Evolutionary conservation across 306 rosid genomes (phyloP).

Genomic region (Acmispon strigosus): DNA sequence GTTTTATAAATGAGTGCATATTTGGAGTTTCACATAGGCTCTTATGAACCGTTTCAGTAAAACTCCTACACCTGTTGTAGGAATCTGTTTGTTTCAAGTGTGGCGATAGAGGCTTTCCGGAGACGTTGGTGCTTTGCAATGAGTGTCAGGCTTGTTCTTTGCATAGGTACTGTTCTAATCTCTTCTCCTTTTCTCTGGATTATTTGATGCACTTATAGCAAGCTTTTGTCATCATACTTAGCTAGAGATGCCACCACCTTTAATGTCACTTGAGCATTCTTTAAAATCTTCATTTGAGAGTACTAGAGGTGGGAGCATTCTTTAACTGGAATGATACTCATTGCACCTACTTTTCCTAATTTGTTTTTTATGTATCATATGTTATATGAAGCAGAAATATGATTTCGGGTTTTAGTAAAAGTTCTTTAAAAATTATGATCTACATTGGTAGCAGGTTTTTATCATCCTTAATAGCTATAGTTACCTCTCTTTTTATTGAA

Average conservation of each 20-base stretch:
- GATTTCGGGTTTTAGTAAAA: background rate
- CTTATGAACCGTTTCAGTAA: background rate
- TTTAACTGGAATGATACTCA: background rate
- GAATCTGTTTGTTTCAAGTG: conserved; percentile 35
- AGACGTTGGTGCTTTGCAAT: conserved; percentile 25
- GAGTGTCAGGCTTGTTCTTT: conserved; percentile 20
- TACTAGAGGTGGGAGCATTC: background rate
- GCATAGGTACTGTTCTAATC: conserved; percentile 38
- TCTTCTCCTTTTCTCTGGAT: background rate
- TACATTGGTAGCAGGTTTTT: background rate
- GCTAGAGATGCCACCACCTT: background rate
- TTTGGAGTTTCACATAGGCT: background rate
- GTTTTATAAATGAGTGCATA: background rate
- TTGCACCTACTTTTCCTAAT: background rate
- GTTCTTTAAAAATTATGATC: background rate
- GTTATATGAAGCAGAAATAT: background rate
- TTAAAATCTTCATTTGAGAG: background rate
- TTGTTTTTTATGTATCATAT: background rate
- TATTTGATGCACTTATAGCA: background rate
- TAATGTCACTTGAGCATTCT: background rate
- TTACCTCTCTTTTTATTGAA: conserved; percentile 2
- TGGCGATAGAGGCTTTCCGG: conserved; percentile 25
- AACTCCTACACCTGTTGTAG: conserved; percentile 11
- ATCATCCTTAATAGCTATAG: background rate
- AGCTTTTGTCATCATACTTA: background rate